Conservation (phyloP, 306 rosid species). For the Lupinus albus region DNA sequence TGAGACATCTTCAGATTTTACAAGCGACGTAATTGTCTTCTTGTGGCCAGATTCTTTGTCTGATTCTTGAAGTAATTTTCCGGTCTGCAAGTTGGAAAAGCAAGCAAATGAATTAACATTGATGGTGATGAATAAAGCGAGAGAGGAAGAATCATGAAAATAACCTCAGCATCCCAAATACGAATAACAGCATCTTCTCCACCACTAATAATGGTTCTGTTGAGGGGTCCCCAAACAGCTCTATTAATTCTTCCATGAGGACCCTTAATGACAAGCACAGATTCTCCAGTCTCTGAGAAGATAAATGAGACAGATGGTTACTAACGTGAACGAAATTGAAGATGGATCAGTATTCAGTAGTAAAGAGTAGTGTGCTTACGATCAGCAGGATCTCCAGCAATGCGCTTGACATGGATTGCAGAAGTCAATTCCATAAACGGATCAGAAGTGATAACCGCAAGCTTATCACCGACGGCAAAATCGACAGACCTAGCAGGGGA, state of each 20-base stretch:
- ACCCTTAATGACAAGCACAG: slow-evolving; percentile 68
- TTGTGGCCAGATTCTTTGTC: slow-evolving; percentile 84
- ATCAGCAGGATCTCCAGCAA: slow-evolving; percentile 57
- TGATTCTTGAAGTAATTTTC: slow-evolving; percentile 71
- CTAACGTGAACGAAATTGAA: too few species aligned
- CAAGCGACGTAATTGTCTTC: slow-evolving; percentile 69
- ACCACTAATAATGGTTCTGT: slow-evolving; percentile 75
- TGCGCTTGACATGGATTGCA: slow-evolving; percentile 75
- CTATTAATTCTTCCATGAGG: slow-evolving; percentile 93
- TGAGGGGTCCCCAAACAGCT: slow-evolving; percentile 95
- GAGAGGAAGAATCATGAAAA: neutral
- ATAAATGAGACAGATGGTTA: neutral
- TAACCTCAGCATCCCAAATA: slow-evolving; percentile 91
- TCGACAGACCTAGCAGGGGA: slow-evolving; percentile 80
- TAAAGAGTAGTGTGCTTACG: slow-evolving; percentile 46
- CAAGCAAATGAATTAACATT: neutral
- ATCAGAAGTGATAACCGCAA: slow-evolving; percentile 70
- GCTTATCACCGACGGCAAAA: slow-evolving; percentile 65
- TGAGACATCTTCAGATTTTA: slow-evolving; percentile 74
- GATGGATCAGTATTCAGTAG: too few species aligned
- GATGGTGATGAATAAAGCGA: neutral
- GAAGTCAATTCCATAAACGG: slow-evolving; percentile 76
- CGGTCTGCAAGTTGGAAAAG: slow-evolving; percentile 56
- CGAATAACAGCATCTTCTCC: slow-evolving; percentile 90
- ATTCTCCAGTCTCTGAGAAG: slow-evolving; percentile 69